phyloP scores from a whole-genome alignment of 345 rosid species.

The Eucalyptus erythrocorys region DNA sequence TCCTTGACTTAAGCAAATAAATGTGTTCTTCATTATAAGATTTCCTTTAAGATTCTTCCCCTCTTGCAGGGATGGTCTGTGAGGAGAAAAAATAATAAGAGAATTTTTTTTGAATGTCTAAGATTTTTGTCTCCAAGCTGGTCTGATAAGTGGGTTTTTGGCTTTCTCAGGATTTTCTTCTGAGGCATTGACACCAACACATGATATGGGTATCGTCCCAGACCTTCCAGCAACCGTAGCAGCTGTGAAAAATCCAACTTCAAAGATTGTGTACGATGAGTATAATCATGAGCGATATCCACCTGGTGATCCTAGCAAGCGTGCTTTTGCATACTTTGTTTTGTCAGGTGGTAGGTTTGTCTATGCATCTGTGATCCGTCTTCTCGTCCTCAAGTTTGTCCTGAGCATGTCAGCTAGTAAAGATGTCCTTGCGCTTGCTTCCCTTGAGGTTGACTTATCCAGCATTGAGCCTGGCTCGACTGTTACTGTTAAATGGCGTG shows the following conservation, averaged over 20 bases:
- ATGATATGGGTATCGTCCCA: slow-evolving; percentile 27
- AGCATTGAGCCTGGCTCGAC: slow-evolving; percentile 51
- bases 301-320: slow-evolving; percentile 62
- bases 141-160: background rate
- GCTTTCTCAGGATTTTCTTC: slow-evolving; percentile 41
- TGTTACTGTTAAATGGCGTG: slow-evolving; percentile 57
- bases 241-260: slow-evolving; percentile 41
- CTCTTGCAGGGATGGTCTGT: background rate
- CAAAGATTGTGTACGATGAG: slow-evolving; percentile 44
- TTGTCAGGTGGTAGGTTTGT: slow-evolving; percentile 57
- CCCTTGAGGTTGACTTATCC: slow-evolving; percentile 58
- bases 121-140: background rate
- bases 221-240: slow-evolving; percentile 40
- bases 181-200: slow-evolving; percentile 21
- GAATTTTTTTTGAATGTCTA: background rate
- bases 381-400: slow-evolving; percentile 50
- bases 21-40: background rate
- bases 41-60: background rate
- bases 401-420: slow-evolving; percentile 63
- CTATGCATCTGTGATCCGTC: slow-evolving; percentile 52
- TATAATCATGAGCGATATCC: slow-evolving; percentile 50
- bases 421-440: slow-evolving; percentile 56
- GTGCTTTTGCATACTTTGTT: slow-evolving; percentile 58
- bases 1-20: background rate
- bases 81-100: background rate